Base-by-base conservation (phyloP, 169 alveolate species). In the Toxoplasma gondii region DNA sequence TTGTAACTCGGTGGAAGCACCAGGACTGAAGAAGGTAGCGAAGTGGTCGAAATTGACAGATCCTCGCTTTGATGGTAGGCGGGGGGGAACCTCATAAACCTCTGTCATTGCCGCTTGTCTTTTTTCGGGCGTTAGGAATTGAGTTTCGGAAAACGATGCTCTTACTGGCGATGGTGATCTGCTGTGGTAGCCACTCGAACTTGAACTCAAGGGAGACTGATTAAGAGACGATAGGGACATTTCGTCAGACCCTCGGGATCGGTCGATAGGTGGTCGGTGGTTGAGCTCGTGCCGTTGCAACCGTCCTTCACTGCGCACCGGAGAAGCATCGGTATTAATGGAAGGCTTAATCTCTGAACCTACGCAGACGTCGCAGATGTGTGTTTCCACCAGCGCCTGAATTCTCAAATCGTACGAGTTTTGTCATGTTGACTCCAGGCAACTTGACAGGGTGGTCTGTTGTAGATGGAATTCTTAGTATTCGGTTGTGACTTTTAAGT, bases 11-110 rank as follows among this genome's bases (percentile, higher is more conserved):
- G 49, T 0, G 34, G 84, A 74, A 0, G n/a, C 49, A n/a, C 41
- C 45, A 0, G 84, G 84, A 38, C 84, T 74, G 84, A 74, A 74
- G 84, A 36, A 74, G 24, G 84, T 74, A 9, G 84, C 84, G 84
- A 74, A 74, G 44, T 27, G 34, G 24, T 74, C 84, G 24, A 74
- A 74, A 19, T 74, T 74, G 10, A 74, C 84, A 19, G 45, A 74
- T 24, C 84, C 84, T 29, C 78, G 78, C 78, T 64, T 10, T 31
- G 78, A 64, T 24, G 78, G 27, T 29, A 29, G 78, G 34, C 7
- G 78, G 34, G 0, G 16, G 29, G 78, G 78, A 31, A 24, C 78
- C 27, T 29, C 78, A 29, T 64, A 19, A 29, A 17, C 27, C 22
- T 9, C 58, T 17, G 58, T 5, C 58, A 5, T 49, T 17, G 58